Percentiles rank a stretch among this genome's conserved stretches.
Conservation (phyloP, 208 protist species). For the Strigomonas oncopelti region DNA sequence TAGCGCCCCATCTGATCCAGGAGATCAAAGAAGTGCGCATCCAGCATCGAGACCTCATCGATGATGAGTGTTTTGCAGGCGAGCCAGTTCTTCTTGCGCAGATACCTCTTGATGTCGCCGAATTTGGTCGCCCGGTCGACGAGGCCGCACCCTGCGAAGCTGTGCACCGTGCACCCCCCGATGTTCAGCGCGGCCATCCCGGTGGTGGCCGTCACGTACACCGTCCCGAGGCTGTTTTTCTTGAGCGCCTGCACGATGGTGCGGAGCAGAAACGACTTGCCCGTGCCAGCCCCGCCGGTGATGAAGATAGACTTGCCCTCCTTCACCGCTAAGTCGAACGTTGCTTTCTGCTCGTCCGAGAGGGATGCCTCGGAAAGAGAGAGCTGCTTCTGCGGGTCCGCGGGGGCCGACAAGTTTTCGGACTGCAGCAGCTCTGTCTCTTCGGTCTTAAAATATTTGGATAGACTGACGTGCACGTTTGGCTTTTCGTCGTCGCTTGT, state of each 20-base stretch:
- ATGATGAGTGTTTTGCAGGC: conserved; percentile 72
- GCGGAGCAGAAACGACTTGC: conserved; percentile 83
- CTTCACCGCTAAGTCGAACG: conserved; percentile 25
- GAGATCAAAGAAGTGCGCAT: conserved; percentile 70
- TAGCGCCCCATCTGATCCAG: conserved; percentile 38
- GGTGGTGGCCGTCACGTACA: conserved; percentile 85
- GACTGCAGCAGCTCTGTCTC: no score
- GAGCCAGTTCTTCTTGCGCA: conserved; percentile 41
- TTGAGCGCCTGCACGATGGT: conserved; percentile 39
- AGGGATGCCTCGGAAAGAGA: conserved; percentile 13
- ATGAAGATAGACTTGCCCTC: conserved; percentile 69
- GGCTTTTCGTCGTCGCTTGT: not conserved
- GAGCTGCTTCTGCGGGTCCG: not conserved
- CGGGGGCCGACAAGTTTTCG: no score
- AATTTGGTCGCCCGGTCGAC: conserved; percentile 24
- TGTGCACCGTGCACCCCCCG: conserved; percentile 83
- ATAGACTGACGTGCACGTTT: no score
- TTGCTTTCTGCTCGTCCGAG: conserved; percentile 50
- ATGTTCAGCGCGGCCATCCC: conserved; percentile 86
- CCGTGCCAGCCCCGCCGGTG: conserved; percentile 85
- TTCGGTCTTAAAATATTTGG: no score
- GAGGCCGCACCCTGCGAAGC: conserved; percentile 74
- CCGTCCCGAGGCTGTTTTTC: not conserved
- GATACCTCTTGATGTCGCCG: no score
- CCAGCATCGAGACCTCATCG: conserved; percentile 91